These are phyloP conservation scores for Tricholoma terreum DNA, from an alignment of 768 basidiomycete species.

Conservation along the genomic window DNA sequence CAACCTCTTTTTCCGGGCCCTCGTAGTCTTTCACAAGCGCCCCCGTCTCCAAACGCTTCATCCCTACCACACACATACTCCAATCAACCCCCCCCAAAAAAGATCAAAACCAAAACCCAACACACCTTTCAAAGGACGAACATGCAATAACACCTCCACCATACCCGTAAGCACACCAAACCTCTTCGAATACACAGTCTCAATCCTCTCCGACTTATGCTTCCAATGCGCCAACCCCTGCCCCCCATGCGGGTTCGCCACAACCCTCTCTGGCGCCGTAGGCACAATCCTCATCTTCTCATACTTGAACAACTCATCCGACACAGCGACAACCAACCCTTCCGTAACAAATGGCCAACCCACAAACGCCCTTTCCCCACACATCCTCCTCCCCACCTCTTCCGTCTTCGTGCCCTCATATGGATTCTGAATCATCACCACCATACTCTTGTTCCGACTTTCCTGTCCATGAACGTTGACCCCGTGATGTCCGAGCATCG, in stretches of 20 bases:
- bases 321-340: conserved; percentile 81
- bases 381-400: conserved; percentile 69
- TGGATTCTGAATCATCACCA: conserved; percentile 78
- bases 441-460: conserved; percentile 90
- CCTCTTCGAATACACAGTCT: conserved; percentile 83
- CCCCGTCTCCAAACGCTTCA: conserved; percentile 85
- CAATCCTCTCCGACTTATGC: conserved; percentile 76
- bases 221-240: conserved; percentile 76
- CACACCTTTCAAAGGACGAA: conserved; percentile 87
- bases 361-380: conserved; percentile 75
- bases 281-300: conserved; percentile 62
- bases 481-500: conserved; percentile 76
- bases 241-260: conserved; percentile 71
- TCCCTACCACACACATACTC: conserved; percentile 56
- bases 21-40: conserved; percentile 97
- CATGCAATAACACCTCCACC: conserved; percentile 80
- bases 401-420: conserved; percentile 65
- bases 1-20: conserved; percentile 71
- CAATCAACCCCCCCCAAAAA: conserved; percentile 3
- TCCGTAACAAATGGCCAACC: conserved; percentile 97
- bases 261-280: conserved; percentile 48
- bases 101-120: background rate
- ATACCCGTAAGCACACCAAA: conserved; percentile 82
- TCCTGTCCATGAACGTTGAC: conserved; percentile 94
- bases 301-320: conserved; percentile 84